Percentiles rank a stretch among this genome's conserved stretches.
phyloP scores from a whole-genome alignment of 2,329 filamentous ascomycete genomes.

The Penicillium sp. region DNA sequence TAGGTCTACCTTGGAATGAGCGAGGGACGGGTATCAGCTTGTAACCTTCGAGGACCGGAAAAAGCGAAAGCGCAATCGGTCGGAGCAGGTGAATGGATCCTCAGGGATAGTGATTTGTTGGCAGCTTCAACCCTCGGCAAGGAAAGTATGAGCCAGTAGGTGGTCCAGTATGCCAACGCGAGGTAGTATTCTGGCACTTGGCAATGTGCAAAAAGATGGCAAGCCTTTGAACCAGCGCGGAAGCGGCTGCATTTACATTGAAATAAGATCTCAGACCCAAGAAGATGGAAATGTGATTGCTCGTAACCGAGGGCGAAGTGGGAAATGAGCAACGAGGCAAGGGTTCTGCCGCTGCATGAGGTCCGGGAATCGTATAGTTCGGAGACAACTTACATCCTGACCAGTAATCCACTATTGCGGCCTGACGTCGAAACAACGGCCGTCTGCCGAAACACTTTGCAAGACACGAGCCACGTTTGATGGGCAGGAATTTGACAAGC shows the following conservation, averaged over 20 bases:
- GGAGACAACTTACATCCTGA: constrained; percentile 4
- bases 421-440: constrained; percentile 5
- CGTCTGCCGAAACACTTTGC: constrained; percentile 6
- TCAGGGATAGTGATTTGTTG: neutral
- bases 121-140: neutral
- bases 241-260: constrained; percentile 6
- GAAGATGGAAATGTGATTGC: constrained; percentile 4
- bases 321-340: constrained; percentile 14
- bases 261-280: neutral
- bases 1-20: neutral
- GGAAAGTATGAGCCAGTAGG: constrained; percentile 8
- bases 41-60: constrained; percentile 4
- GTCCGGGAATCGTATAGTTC: constrained; percentile 7
- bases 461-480: constrained; percentile 10
- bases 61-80: constrained; percentile 4
- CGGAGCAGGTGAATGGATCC: neutral
- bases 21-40: constrained; percentile 3
- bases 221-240: neutral
- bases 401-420: constrained; percentile 4
- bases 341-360: constrained; percentile 14
- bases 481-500: constrained; percentile 6
- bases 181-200: constrained; percentile 11
- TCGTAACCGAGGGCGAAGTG: constrained; percentile 2
- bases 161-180: neutral
- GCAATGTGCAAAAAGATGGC: neutral